Percentiles rank a stretch among this genome's conserved stretches.
These are phyloP conservation scores for Venturia asperata DNA, from an alignment of 2,329 filamentous ascomycete genomes.

Conservation along the genomic window DNA sequence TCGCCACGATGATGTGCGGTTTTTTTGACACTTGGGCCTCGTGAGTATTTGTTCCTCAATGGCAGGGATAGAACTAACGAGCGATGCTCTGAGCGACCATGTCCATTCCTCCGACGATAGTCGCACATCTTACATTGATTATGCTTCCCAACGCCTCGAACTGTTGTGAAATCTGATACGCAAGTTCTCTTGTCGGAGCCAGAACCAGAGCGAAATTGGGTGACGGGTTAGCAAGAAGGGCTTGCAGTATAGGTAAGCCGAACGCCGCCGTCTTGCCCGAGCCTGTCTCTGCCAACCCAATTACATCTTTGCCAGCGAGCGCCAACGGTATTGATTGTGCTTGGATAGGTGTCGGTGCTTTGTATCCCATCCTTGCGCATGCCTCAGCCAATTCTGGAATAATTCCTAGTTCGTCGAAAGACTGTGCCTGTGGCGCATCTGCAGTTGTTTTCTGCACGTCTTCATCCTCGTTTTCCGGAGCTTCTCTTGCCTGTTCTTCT, in stretches of 20 bases:
- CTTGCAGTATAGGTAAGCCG: conserved; percentile 49
- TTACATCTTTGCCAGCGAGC: conserved; percentile 74
- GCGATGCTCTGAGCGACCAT: conserved; percentile 90
- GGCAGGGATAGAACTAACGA: no score
- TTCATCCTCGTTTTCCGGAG: neutral
- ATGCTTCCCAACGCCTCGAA: conserved; percentile 82
- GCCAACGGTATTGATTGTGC: conserved; percentile 74
- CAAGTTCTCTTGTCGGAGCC: conserved; percentile 87
- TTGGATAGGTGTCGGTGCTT: conserved; percentile 82
- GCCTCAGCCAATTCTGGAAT: conserved; percentile 85
- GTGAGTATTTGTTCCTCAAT: no score
- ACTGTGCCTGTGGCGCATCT: conserved; percentile 49
- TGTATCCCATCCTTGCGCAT: conserved; percentile 75
- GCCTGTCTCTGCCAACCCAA: conserved; percentile 91
- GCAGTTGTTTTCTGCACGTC: neutral
- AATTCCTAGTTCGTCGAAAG: conserved; percentile 68
- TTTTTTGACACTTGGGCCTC: conserved; percentile 65
- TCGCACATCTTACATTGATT: conserved; percentile 78
- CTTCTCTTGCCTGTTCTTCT: conserved; percentile 9
- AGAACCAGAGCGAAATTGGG: conserved; percentile 82
- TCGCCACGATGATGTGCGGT: conserved; percentile 88
- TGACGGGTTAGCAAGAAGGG: conserved; percentile 80
- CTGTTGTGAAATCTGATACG: conserved; percentile 79
- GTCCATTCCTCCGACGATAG: conserved; percentile 89
- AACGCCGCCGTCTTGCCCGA: conserved; percentile 96